These are phyloP conservation scores for Rutstroemia sp. DNA, from an alignment of 2,329 filamentous ascomycete species.

Conservation along the genomic window DNA sequence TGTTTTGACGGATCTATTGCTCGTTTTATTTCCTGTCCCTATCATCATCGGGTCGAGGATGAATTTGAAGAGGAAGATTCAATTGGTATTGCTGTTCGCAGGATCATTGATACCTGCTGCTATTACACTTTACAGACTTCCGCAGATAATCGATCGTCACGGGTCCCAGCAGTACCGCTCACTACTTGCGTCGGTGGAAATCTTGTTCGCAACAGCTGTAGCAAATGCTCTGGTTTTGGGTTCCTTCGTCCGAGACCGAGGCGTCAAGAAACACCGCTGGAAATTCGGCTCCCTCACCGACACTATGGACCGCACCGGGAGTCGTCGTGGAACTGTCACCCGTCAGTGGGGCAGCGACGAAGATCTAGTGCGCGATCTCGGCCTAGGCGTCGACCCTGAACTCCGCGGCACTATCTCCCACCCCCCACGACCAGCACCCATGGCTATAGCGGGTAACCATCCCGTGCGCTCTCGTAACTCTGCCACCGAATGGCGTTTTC, in stretches of 20 bases:
- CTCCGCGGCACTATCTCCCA: constrained; percentile 33
- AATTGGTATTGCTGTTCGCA: constrained; percentile 74
- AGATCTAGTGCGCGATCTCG: constrained; percentile 75
- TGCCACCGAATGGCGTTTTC: constrained; percentile 25
- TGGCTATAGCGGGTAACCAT: constrained; percentile 23
- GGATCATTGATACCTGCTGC: constrained; percentile 73
- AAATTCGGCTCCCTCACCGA: constrained; percentile 53
- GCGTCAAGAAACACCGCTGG: constrained; percentile 83
- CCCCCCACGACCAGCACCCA: constrained; percentile 26
- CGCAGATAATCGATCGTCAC: constrained; percentile 60
- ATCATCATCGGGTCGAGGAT: constrained; percentile 78
- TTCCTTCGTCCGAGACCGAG: constrained; percentile 85
- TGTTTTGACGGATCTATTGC: constrained; percentile 78
- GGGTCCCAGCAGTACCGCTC: constrained; percentile 83
- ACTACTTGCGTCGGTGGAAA: constrained; percentile 80
- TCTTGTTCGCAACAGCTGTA: constrained; percentile 78
- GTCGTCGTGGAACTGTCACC: constrained; percentile 40
- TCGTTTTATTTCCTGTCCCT: constrained; percentile 83
- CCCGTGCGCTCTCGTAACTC: constrained; percentile 17
- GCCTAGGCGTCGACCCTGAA: constrained; percentile 55
- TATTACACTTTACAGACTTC: constrained; percentile 76
- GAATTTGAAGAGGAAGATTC: constrained; percentile 67
- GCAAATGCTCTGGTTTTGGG: constrained; percentile 87
- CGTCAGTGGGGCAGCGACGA: constrained; percentile 83
- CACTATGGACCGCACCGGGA: constrained; percentile 48